These are phyloP conservation scores for Glomus cerebriforme DNA, from an alignment of 192 early-diverging fungal species.

Conservation along the genomic window DNA sequence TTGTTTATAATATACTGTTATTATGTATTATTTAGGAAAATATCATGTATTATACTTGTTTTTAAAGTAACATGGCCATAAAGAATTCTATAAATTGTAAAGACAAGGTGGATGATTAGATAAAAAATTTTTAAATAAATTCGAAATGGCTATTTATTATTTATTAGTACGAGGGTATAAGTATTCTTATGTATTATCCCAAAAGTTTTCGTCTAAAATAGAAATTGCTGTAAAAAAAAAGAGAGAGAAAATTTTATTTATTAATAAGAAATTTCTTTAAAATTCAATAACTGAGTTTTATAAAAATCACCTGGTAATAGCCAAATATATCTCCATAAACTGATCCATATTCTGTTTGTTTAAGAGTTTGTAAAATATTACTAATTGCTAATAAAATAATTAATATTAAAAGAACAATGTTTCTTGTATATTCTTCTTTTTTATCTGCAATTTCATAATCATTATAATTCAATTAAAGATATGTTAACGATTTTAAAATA, in stretches of 20 bases:
- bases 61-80: not conserved
- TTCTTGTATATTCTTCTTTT: not conserved
- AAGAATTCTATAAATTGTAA: not conserved
- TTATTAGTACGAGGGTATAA: too few species aligned
- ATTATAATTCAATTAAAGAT: not conserved
- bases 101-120: not conserved
- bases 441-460: not conserved
- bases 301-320: not conserved
- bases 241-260: not conserved
- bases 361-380: not conserved
- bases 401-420: not conserved
- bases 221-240: not conserved
- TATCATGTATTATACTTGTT: not conserved
- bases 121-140: not conserved
- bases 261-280: not conserved
- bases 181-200: too few species aligned
- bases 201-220: too few species aligned
- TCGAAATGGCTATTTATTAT: too few species aligned
- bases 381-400: not conserved
- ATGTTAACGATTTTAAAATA: not conserved
- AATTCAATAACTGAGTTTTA: not conserved
- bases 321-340: not conserved
- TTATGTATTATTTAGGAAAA: too few species aligned
- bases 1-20: too few species aligned
- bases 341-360: not conserved